These are phyloP conservation scores for Nicotiana rustica DNA, from an alignment of 305 asterid species.

Conservation along the genomic window DNA sequence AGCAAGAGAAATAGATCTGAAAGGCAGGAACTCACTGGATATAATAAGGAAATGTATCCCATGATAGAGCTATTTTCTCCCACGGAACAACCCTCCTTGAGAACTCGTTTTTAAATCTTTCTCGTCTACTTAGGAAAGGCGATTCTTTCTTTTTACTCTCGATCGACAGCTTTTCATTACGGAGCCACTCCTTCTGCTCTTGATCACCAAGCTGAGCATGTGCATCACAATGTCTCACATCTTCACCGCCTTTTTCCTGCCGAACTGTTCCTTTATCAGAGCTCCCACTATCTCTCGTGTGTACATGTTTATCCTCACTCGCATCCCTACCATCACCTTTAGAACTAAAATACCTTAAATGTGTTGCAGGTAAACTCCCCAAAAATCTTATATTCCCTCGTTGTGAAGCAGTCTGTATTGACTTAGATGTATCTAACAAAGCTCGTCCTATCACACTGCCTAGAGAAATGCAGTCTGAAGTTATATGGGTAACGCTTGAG, in stretches of 20 bases:
- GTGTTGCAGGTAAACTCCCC: slow-evolving; percentile 49
- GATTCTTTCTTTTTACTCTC: slow-evolving; percentile 92
- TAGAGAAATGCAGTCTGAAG: slow-evolving; percentile 41
- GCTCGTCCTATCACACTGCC: slow-evolving; percentile 56
- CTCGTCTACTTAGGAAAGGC: slow-evolving; percentile 74
- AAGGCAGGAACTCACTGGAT: slow-evolving; percentile 61
- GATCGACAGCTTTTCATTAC: slow-evolving; percentile 75
- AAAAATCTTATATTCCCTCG: slow-evolving; percentile 51
- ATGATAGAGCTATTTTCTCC: slow-evolving; percentile 86
- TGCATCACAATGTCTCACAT: slow-evolving; percentile 57
- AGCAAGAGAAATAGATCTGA: slow-evolving; percentile 30
- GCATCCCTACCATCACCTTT: slow-evolving; percentile 92
- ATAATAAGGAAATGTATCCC: slow-evolving; percentile 96
- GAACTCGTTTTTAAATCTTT: slow-evolving; percentile 84
- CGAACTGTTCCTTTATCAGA: slow-evolving; percentile 55
- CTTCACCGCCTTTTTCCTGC: slow-evolving; percentile 50
- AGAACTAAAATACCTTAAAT: slow-evolving; percentile 73
- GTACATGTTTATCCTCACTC: slow-evolving; percentile 69
- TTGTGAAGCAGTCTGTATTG: slow-evolving; percentile 49
- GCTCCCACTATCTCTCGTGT: slow-evolving; percentile 54
- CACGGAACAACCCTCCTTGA: slow-evolving; percentile 88
- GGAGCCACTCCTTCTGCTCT: slow-evolving; percentile 94
- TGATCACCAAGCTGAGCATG: slow-evolving; percentile 90
- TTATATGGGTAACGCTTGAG: slow-evolving; percentile 47
- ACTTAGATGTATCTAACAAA: slow-evolving; percentile 47